Percentiles rank a stretch among this genome's conserved stretches.
phyloP scores from a whole-genome alignment of 2,329 filamentous ascomycete genomes.

The Pseudogymnoascus sp. region DNA sequence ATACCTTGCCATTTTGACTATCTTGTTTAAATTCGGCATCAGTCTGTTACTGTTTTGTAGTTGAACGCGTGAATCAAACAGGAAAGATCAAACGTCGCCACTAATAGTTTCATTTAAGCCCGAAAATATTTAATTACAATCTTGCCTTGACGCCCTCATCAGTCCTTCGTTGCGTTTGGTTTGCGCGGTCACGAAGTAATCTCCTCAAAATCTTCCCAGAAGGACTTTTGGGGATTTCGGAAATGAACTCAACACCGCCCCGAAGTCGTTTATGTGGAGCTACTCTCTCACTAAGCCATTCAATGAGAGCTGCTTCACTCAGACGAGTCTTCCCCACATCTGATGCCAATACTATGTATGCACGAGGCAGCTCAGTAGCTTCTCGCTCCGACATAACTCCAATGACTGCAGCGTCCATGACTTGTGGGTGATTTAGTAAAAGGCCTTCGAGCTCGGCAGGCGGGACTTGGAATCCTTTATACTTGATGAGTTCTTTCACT shows the following conservation, averaged over 20 bases:
- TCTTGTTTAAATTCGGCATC: not conserved
- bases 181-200: not conserved
- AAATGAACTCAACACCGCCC: not conserved
- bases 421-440: conserved; percentile 32
- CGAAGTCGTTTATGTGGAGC: not conserved
- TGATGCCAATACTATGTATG: not conserved
- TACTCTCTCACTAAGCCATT: not conserved
- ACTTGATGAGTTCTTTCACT: conserved; percentile 39
- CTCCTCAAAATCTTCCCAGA: conserved; percentile 5
- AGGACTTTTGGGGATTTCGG: not conserved
- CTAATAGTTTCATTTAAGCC: not conserved
- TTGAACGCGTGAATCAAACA: not conserved
- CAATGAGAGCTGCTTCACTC: not conserved
- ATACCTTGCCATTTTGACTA: not conserved
- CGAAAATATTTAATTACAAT: not conserved
- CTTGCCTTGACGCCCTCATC: not conserved
- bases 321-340: not conserved
- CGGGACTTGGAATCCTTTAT: conserved; percentile 42
- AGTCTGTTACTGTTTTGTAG: not conserved
- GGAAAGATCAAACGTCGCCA: not conserved
- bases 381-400: conserved; percentile 27
- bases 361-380: not conserved
- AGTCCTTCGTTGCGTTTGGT: not conserved
- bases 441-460: conserved; percentile 40
- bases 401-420: conserved; percentile 39